Evolutionary conservation across 164 flowering plant genomes (phyloP).

Genomic region (Umbilicus rupestris): DNA sequence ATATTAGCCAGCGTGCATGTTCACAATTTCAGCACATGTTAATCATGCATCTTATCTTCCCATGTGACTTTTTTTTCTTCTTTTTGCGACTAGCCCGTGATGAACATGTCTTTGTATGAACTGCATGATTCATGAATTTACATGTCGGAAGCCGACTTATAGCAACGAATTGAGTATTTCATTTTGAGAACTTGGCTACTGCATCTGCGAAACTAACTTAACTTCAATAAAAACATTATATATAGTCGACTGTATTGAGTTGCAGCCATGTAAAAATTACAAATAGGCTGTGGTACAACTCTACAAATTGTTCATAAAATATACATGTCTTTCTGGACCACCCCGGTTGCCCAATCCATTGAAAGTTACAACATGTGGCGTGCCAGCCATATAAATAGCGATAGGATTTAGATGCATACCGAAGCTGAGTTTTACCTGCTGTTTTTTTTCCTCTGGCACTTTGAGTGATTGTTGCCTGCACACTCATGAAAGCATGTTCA

Average conservation of each 20-base stretch:
- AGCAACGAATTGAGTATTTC: not conserved
- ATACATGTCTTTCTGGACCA: not conserved
- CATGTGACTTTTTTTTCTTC: conserved; percentile 3
- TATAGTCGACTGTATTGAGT: too few species aligned
- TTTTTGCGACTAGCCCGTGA: not conserved
- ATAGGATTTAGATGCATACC: not conserved
- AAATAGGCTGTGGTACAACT: too few species aligned
- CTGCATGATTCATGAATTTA: not conserved
- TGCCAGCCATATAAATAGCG: not conserved
- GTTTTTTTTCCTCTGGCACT: not conserved
- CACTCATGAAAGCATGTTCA: not conserved
- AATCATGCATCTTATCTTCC: conserved; percentile 4
- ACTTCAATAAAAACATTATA: not conserved
- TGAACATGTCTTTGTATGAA: conserved; percentile 2
- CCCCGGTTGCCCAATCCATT: not conserved
- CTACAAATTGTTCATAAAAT: not conserved
- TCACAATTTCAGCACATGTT: conserved; percentile 7
- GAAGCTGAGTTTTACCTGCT: conserved; percentile 1
- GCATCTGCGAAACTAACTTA: not conserved
- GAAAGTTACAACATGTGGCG: not conserved
- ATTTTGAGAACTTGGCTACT: not conserved
- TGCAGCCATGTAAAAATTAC: too few species aligned
- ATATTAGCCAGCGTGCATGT: not conserved
- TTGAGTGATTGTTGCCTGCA: not conserved
- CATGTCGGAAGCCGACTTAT: not conserved